Evolutionary conservation across 768 basidiomycete genomes (phyloP).

Genomic region (Tricholoma flavovirens): DNA sequence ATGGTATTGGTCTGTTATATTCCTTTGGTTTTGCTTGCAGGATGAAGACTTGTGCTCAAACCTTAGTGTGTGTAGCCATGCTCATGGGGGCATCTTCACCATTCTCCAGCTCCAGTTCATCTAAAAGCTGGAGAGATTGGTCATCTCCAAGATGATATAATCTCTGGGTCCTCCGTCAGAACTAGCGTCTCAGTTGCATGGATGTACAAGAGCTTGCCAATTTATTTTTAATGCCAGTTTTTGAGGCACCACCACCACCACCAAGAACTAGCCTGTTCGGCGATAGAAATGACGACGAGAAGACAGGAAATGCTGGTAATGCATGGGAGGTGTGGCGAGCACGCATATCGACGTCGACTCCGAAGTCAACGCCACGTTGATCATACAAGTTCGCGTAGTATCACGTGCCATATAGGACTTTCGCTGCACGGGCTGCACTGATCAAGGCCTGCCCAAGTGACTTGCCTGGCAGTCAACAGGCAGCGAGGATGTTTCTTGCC

Average conservation of each 20-base stretch:
- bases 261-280: constrained; percentile 73
- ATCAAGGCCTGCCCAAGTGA: neutral
- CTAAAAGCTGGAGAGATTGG: constrained; percentile 46
- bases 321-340: constrained; percentile 72
- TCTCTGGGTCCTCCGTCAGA: constrained; percentile 38
- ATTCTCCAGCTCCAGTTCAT: constrained; percentile 69
- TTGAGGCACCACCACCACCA: constrained; percentile 84
- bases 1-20: constrained; percentile 41
- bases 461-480: neutral
- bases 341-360: constrained; percentile 57
- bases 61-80: constrained; percentile 65
- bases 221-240: constrained; percentile 91
- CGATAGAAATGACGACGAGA: constrained; percentile 75
- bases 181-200: neutral
- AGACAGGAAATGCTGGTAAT: constrained; percentile 83
- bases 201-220: constrained; percentile 48
- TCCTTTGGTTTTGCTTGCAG: neutral
- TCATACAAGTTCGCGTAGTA: neutral
- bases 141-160: constrained; percentile 57
- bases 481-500: neutral
- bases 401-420: constrained; percentile 18
- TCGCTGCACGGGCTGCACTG: neutral
- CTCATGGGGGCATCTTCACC: constrained; percentile 98
- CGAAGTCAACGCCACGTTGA: neutral
- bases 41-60: constrained; percentile 23